phyloP scores from a whole-genome alignment of 1,284 basidiomycete genomes.

The Pseudozyma sp. region DNA sequence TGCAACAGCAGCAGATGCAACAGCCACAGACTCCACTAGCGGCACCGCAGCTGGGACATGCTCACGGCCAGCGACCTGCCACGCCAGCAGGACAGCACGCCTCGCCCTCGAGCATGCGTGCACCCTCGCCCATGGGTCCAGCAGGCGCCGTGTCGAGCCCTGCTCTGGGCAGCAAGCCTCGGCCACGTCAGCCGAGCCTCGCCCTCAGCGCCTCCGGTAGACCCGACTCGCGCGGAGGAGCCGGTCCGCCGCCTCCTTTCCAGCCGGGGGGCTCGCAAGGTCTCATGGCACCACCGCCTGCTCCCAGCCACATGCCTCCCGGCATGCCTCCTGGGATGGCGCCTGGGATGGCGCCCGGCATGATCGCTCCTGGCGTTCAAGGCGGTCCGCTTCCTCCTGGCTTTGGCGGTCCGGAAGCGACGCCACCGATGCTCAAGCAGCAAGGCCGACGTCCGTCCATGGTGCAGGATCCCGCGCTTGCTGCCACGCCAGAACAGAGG shows the following conservation, averaged over 20 bases:
- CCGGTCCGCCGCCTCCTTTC: constrained; percentile 25
- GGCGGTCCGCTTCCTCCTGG: constrained; percentile 36
- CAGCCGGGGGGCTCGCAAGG: constrained; percentile 32
- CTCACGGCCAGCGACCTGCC: constrained; percentile 42
- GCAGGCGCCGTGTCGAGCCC: constrained; percentile 40
- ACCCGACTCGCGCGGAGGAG: constrained; percentile 45
- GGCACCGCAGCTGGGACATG: constrained; percentile 36
- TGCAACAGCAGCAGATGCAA: constrained; percentile 48
- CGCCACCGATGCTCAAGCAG: constrained; percentile 39
- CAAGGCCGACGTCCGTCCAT: constrained; percentile 41
- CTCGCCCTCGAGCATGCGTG: constrained; percentile 48
- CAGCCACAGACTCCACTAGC: constrained; percentile 37
- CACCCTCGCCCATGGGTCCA: constrained; percentile 43
- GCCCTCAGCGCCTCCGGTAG: constrained; percentile 35
- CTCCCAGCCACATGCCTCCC: constrained; percentile 42
- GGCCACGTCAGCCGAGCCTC: constrained; percentile 44
- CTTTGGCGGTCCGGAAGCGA: constrained; percentile 19
- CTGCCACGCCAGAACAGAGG: constrained; percentile 23
- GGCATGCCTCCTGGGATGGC: constrained; percentile 29
- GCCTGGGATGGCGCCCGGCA: constrained; percentile 29
- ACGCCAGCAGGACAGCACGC: constrained; percentile 41
- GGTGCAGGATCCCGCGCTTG: constrained; percentile 32
- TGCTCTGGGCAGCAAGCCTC: constrained; percentile 30
- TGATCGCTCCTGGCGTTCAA: constrained; percentile 19
- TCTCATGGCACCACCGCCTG: constrained; percentile 50